Percentiles rank a stretch among this genome's conserved stretches.
Conservation (phyloP, 768 basidiomycete species). For the Pholiota microspora region DNA sequence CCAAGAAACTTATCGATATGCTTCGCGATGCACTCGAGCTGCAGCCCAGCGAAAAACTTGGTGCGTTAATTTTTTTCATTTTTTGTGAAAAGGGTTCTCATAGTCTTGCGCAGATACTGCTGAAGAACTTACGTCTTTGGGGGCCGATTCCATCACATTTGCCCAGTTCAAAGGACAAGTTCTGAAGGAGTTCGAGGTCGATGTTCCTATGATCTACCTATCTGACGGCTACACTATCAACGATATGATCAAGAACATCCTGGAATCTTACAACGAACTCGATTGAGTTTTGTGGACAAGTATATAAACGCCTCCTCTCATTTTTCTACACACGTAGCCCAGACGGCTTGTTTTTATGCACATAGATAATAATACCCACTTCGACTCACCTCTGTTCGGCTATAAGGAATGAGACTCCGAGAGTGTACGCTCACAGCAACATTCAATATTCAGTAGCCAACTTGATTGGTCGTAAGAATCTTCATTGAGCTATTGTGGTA, state of each 20-base stretch:
- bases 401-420: too few relatives aligned
- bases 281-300: not conserved
- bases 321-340: not conserved
- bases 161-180: conserved; percentile 31
- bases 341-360: not conserved
- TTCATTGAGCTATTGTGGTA: too few relatives aligned
- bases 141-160: conserved; percentile 34
- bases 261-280: conserved; percentile 17
- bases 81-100: not conserved
- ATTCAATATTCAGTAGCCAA: too few relatives aligned
- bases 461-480: too few relatives aligned
- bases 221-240: conserved; percentile 29
- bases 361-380: not conserved
- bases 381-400: too few relatives aligned
- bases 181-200: conserved; percentile 28
- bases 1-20: conserved; percentile 18
- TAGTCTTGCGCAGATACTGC: conserved; percentile 28
- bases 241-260: conserved; percentile 28
- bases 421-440: too few relatives aligned
- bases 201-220: conserved; percentile 29
- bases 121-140: conserved; percentile 27
- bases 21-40: conserved; percentile 27
- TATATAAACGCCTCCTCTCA: not conserved
- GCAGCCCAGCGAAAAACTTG: conserved; percentile 25
- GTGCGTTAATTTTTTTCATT: conserved; percentile 15